phyloP scores from a whole-genome alignment of 306 rosid genomes.

The Arachis hypogaea region DNA sequence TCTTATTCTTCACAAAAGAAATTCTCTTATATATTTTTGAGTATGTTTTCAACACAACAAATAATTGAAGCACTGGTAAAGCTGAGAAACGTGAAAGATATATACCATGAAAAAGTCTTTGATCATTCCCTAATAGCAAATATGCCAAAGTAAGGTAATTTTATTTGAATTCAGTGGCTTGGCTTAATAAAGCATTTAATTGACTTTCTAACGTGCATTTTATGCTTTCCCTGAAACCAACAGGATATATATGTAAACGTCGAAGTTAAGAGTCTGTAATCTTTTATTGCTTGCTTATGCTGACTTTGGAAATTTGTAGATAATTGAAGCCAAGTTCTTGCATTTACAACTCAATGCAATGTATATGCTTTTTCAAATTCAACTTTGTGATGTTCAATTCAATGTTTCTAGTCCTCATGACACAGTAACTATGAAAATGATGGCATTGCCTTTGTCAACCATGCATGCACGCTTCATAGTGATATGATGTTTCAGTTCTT shows the following conservation, averaged over 20 bases:
- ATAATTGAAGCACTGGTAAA: too few relatives aligned
- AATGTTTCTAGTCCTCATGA: slow-evolving; percentile 21
- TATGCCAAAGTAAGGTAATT: too few relatives aligned
- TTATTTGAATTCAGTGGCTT: too few relatives aligned
- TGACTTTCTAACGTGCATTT: not conserved
- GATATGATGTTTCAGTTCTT: slow-evolving; percentile 6
- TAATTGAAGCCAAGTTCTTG: slow-evolving; percentile 7
- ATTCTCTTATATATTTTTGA: too few relatives aligned
- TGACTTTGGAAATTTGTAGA: slow-evolving; percentile 13
- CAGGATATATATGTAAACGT: too few relatives aligned
- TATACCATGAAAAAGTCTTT: too few relatives aligned
- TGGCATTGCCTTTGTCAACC: slow-evolving; percentile 23
- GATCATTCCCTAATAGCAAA: too few relatives aligned
- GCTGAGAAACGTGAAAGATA: too few relatives aligned
- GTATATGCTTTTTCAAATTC: slow-evolving; percentile 32
- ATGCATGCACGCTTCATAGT: slow-evolving; percentile 22
- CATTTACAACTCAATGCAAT: slow-evolving; percentile 34
- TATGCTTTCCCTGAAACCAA: not conserved
- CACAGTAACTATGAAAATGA: slow-evolving; percentile 34
- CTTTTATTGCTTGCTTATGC: not conserved
- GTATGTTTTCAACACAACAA: too few relatives aligned
- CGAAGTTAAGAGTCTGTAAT: too few relatives aligned
- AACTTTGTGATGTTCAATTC: slow-evolving; percentile 26
- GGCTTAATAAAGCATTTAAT: too few relatives aligned
- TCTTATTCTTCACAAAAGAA: too few relatives aligned